phyloP scores from a whole-genome alignment of 352 stramenopile genomes.

The Aphanomyces invadans region DNA sequence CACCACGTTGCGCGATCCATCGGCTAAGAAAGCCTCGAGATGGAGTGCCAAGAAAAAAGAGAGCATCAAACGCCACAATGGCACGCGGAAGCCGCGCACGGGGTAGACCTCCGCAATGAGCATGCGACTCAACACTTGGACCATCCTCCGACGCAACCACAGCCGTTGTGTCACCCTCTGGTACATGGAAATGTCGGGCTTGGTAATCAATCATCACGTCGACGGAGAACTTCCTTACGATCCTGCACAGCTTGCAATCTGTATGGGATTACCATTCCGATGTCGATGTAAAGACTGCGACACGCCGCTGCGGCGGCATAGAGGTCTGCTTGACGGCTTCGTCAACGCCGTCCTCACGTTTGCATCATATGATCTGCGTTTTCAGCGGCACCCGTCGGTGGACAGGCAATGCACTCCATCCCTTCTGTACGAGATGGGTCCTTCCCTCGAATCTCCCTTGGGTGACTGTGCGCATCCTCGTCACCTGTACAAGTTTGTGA shows the following conservation, averaged over 20 bases:
- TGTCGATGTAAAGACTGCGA: not conserved
- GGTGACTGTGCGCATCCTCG: not conserved
- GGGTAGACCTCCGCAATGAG: not conserved
- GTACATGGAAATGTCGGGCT: not conserved
- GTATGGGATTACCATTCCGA: not conserved
- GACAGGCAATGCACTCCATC: too few species aligned
- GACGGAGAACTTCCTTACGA: not conserved
- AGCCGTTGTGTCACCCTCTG: too few species aligned
- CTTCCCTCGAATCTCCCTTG: not conserved
- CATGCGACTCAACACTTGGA: not conserved
- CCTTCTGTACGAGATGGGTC: too few species aligned
- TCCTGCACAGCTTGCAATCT: not conserved
- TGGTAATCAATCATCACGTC: not conserved
- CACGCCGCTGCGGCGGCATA: not conserved
- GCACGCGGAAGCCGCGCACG: not conserved
- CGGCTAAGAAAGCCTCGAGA: not conserved
- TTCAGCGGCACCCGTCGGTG: not conserved
- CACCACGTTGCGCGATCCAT: not conserved
- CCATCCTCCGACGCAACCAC: not conserved
- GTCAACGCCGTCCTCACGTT: not conserved
- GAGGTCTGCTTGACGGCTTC: too few species aligned
- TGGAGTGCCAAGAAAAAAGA: constrained; percentile 12
- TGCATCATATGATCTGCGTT: not conserved
- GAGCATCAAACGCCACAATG: not conserved
- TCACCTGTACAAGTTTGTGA: not conserved